These are phyloP conservation scores for Rheum nobile DNA, from an alignment of 148 eudicot genomes.

Conservation along the genomic window DNA sequence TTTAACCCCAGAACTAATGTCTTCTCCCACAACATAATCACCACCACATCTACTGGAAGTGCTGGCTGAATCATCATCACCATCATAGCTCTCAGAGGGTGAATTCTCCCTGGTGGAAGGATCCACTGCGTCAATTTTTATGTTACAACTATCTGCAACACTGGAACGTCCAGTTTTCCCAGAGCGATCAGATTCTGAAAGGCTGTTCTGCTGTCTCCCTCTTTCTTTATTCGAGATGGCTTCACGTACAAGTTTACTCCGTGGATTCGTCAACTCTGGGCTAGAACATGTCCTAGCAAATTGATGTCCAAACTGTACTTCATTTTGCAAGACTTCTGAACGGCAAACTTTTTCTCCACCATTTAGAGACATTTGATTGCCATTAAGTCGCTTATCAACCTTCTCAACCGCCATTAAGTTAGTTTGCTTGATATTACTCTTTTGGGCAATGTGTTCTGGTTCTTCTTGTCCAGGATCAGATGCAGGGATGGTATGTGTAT, in stretches of 20 bases:
- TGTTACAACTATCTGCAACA: neutral
- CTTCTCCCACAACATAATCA: constrained; percentile 19
- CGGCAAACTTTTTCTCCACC: constrained; percentile 17
- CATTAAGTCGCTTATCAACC: constrained; percentile 6
- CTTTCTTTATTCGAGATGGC: constrained; percentile 18
- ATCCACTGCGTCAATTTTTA: constrained; percentile 6
- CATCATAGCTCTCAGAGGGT: constrained; percentile 10
- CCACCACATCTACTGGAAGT: constrained; percentile 8
- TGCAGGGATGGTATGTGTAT: constrained; percentile 19
- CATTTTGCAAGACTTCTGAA: constrained; percentile 17
- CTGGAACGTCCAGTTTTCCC: neutral
- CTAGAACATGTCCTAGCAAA: constrained; percentile 46
- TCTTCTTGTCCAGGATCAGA: constrained; percentile 7
- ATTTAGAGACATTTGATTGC: constrained; percentile 17
- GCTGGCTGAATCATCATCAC: constrained; percentile 14
- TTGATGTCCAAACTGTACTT: constrained; percentile 21
- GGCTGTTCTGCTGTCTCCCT: constrained; percentile 16
- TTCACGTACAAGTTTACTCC: constrained; percentile 15
- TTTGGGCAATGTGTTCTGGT: constrained; percentile 5
- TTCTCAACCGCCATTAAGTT: neutral
- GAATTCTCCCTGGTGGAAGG: constrained; percentile 16
- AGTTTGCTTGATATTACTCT: neutral
- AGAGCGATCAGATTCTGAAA: neutral
- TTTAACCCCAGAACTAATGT: constrained; percentile 12
- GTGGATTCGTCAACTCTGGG: constrained; percentile 33